A percentile compares a stretch with the other conserved stretches of the same genome.
Evolutionary conservation across 2,329 filamentous ascomycete genomes (phyloP).

Genomic region (Cladosporium austrohemisphaericum): DNA sequence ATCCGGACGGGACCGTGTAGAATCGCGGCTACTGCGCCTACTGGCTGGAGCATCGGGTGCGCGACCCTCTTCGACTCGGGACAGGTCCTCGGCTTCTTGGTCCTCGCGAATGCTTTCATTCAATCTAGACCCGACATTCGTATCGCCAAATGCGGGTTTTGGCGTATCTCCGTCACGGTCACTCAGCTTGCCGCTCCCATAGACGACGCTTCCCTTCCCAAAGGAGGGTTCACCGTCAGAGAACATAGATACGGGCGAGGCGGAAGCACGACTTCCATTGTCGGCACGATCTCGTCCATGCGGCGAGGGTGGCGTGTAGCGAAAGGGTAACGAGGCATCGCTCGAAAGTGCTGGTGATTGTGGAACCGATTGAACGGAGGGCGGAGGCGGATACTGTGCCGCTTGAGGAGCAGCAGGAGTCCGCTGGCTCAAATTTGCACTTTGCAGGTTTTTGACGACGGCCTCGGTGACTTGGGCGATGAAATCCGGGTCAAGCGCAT

Average conservation of each 20-base stretch:
- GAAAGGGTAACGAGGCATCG: constrained; percentile 46
- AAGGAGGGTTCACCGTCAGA: constrained; percentile 22
- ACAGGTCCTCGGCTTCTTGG: not conserved
- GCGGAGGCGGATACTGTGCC: constrained; percentile 30
- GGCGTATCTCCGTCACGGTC: constrained; percentile 24
- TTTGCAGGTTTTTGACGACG: constrained; percentile 39
- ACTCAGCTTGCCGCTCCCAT: constrained; percentile 17
- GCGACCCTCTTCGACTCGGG: constrained; percentile 6
- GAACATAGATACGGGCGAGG: constrained; percentile 35
- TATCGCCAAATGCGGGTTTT: constrained; percentile 11
- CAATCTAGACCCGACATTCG: not conserved
- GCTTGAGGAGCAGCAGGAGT: constrained; percentile 1
- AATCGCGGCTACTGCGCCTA: constrained; percentile 6
- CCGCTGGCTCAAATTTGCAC: constrained; percentile 14
- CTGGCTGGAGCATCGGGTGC: not conserved
- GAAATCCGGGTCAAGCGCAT: constrained; percentile 54
- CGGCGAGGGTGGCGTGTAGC: constrained; percentile 56
- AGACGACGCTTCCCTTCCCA: not conserved
- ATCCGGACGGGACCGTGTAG: not conserved
- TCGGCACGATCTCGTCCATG: constrained; percentile 15
- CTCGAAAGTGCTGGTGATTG: constrained; percentile 44
- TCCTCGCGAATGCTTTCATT: constrained; percentile 5
- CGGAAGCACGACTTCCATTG: constrained; percentile 23
- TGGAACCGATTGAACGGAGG: constrained; percentile 33
- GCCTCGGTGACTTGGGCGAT: constrained; percentile 58